Evolutionary conservation across 1,284 basidiomycete species (phyloP).

Genomic region (Ustilago crameri): DNA sequence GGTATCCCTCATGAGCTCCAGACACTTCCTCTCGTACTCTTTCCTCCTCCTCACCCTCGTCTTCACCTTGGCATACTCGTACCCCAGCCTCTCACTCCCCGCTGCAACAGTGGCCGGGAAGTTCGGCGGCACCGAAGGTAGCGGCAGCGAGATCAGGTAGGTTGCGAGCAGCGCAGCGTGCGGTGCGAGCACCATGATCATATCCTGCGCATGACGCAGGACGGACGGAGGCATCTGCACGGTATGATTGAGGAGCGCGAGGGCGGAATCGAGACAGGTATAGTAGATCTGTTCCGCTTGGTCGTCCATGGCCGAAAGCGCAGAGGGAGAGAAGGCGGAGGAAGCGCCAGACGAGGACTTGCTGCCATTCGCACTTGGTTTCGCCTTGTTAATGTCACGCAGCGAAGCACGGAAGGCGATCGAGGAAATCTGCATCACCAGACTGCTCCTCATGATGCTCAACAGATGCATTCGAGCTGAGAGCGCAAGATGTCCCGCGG

Average conservation of each 20-base stretch:
- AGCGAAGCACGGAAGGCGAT: slow-evolving; percentile 49
- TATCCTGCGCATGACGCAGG: slow-evolving; percentile 49
- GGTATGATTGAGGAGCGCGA: slow-evolving; percentile 41
- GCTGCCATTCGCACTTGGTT: slow-evolving; percentile 10
- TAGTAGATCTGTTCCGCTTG: slow-evolving; percentile 48
- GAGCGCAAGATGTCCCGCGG: slow-evolving; percentile 20
- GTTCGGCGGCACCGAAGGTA: slow-evolving; percentile 27
- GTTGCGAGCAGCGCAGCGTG: slow-evolving; percentile 50
- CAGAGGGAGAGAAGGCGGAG: slow-evolving; percentile 26
- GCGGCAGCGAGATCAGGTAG: slow-evolving; percentile 45
- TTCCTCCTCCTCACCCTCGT: slow-evolving; percentile 40
- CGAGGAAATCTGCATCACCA: slow-evolving; percentile 49
- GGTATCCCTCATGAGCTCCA: slow-evolving; percentile 46
- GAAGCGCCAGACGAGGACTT: slow-evolving; percentile 13
- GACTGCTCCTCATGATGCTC: slow-evolving; percentile 42
- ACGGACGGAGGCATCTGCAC: slow-evolving; percentile 33
- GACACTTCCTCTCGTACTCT: slow-evolving; percentile 49
- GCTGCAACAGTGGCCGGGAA: slow-evolving; percentile 17
- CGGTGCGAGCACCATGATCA: slow-evolving; percentile 50
- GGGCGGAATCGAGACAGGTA: slow-evolving; percentile 46
- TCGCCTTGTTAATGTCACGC: slow-evolving; percentile 46
- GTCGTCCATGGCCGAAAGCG: slow-evolving; percentile 41
- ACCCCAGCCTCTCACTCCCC: slow-evolving; percentile 14
- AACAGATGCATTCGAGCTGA: slow-evolving; percentile 35
- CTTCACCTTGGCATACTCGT: slow-evolving; percentile 39